phyloP scores from a whole-genome alignment of 805 yeast genomes.

The Kuraishia floccosa region DNA sequence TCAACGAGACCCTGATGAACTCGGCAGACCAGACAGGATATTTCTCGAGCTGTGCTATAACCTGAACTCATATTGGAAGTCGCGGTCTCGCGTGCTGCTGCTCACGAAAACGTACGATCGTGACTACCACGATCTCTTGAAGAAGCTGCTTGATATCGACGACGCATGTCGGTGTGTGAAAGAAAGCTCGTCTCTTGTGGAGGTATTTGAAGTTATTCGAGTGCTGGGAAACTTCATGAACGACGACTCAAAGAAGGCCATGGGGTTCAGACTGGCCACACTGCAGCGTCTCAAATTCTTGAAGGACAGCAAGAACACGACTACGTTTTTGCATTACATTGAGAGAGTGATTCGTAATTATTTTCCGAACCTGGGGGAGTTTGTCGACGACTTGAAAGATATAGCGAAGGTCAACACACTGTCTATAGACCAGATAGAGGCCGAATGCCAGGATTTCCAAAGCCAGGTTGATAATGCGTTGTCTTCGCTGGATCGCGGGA shows the following conservation, averaged over 20 bases:
- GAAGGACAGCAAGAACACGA: constrained; percentile 58
- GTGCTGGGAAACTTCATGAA: constrained; percentile 77
- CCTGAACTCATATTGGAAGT: constrained; percentile 59
- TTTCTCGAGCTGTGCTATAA: constrained; percentile 60
- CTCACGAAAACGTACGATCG: constrained; percentile 46
- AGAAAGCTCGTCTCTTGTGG: constrained; percentile 40
- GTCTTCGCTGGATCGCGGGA: constrained; percentile 46
- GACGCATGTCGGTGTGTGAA: constrained; percentile 43
- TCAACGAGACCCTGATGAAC: constrained; percentile 40
- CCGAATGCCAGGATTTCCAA: constrained; percentile 46
- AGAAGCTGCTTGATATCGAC: constrained; percentile 46
- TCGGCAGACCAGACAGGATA: constrained; percentile 62
- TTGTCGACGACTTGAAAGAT: constrained; percentile 46
- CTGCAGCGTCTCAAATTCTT: constrained; percentile 60
- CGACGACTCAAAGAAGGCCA: constrained; percentile 52
- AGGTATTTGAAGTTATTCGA: constrained; percentile 53
- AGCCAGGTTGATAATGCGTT: constrained; percentile 39
- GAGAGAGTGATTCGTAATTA: constrained; percentile 56
- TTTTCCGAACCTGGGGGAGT: constrained; percentile 52
- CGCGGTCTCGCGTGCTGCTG: constrained; percentile 53
- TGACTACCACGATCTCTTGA: constrained; percentile 52
- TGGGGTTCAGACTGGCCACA: constrained; percentile 62
- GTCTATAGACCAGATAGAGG: constrained; percentile 50
- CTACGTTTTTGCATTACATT: constrained; percentile 65
- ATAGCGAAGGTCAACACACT: constrained; percentile 45